Percentiles rank a stretch among this genome's conserved stretches.
Evolutionary conservation across 768 basidiomycete species (phyloP).

Genomic region (Rhizopogon rudus): DNA sequence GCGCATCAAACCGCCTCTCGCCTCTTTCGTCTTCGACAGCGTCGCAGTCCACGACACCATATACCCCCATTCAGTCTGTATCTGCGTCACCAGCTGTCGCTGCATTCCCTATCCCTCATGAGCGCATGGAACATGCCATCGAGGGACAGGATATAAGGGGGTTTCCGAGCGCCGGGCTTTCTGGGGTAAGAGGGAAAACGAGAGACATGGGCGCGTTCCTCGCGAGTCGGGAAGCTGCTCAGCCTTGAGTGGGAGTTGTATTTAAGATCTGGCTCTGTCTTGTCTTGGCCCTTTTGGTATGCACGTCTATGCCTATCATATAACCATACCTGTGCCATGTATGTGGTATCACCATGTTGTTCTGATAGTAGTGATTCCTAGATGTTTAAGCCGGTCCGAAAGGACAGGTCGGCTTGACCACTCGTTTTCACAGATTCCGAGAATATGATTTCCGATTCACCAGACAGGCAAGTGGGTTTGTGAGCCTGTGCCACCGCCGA

Average conservation of each 20-base stretch:
- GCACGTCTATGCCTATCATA: neutral
- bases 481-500: neutral
- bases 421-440: neutral
- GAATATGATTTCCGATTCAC: neutral
- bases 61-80: constrained; percentile 35
- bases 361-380: neutral
- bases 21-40: constrained; percentile 33
- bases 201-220: constrained; percentile 39
- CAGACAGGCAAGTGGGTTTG: too few species aligned
- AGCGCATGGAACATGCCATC: constrained; percentile 31
- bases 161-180: constrained; percentile 36
- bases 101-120: constrained; percentile 22
- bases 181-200: constrained; percentile 27
- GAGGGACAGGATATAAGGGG: constrained; percentile 17
- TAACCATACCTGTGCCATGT: neutral
- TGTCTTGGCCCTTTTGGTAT: neutral
- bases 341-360: neutral
- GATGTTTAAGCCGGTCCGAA: neutral
- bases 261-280: neutral
- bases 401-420: neutral
- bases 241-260: neutral
- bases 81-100: constrained; percentile 20
- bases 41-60: constrained; percentile 42
- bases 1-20: constrained; percentile 27
- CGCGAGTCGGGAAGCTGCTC: constrained; percentile 29